A percentile compares a stretch with the other conserved stretches of the same genome.
Conservation (phyloP, 441 rosid species). For the Populus tomentosa region DNA sequence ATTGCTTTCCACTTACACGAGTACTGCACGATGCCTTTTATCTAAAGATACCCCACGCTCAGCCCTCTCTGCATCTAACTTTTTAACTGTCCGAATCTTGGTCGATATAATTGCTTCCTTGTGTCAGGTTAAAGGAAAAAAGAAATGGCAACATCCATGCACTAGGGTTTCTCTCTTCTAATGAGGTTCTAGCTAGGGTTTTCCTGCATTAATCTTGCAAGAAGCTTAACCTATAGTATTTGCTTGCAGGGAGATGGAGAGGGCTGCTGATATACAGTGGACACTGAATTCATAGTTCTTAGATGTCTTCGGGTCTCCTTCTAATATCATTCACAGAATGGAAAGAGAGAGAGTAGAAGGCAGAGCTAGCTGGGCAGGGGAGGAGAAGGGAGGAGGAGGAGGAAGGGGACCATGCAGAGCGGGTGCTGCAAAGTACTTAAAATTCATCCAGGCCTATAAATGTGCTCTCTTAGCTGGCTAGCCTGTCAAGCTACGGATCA, state of each 20-base stretch:
- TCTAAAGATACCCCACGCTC: background rate
- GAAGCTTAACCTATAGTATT: background rate
- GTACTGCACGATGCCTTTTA: background rate
- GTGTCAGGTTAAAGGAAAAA: background rate
- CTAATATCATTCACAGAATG: background rate
- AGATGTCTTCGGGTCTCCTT: background rate
- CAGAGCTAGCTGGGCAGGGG: background rate
- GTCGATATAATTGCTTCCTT: conserved; percentile 1
- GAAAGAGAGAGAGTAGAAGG: background rate
- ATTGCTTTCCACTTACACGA: background rate
- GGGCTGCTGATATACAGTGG: background rate
- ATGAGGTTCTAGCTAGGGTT: background rate
- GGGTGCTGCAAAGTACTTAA: conserved; percentile 5
- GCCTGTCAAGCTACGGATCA: conserved; percentile 9
- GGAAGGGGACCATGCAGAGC: conserved; percentile 24
- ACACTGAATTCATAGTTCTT: conserved; percentile 10
- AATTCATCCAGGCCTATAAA: conserved; percentile 18
- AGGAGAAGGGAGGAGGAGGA: background rate
- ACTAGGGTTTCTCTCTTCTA: background rate
- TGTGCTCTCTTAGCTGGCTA: conserved; percentile 19
- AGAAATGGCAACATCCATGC: background rate
- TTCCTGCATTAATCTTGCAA: background rate
- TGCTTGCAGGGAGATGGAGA: background rate
- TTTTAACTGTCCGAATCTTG: conserved; percentile 1
- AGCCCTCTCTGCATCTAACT: background rate